Percentiles rank a stretch among this genome's conserved stretches.
Evolutionary conservation across 108 stramenopile genomes (phyloP).

Genomic region (Aurantiochytrium sp.): DNA sequence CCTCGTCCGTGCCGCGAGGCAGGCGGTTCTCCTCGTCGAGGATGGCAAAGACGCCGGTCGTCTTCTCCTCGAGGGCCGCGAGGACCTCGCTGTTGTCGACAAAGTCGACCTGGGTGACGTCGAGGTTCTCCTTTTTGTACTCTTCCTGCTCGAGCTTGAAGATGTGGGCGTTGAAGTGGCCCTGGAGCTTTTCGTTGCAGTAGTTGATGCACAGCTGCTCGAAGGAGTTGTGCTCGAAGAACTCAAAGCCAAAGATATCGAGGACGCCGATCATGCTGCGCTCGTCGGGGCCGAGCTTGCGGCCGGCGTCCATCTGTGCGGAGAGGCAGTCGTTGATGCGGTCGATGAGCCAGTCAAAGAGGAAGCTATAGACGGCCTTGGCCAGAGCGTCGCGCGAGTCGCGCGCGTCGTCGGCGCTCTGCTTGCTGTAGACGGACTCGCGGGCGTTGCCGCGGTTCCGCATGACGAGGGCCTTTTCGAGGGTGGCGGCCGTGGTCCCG

Average conservation of each 20-base stretch:
- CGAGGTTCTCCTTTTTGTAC: slow-evolving; percentile 36
- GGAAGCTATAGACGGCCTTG: slow-evolving; percentile 55
- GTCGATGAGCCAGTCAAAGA: slow-evolving; percentile 60
- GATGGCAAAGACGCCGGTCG: slow-evolving; percentile 36
- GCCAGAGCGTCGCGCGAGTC: slow-evolving; percentile 60
- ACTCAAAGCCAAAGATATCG: slow-evolving; percentile 54
- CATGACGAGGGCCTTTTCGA: slow-evolving; percentile 40
- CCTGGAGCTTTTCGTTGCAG: slow-evolving; percentile 50
- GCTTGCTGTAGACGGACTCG: slow-evolving; percentile 34
- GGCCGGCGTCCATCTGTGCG: not conserved
- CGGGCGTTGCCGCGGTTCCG: not conserved
- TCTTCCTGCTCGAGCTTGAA: slow-evolving; percentile 38
- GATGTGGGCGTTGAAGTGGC: slow-evolving; percentile 45
- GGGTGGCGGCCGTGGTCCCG: slow-evolving; percentile 33
- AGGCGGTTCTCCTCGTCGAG: slow-evolving; percentile 42
- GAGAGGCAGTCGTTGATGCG: slow-evolving; percentile 47
- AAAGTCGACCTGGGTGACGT: not conserved
- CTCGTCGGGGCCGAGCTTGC: not conserved
- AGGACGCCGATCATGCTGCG: slow-evolving; percentile 40
- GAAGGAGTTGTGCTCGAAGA: slow-evolving; percentile 44
- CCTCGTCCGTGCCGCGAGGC: slow-evolving; percentile 37
- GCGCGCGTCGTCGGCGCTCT: slow-evolving; percentile 43
- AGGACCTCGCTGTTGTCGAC: slow-evolving; percentile 43
- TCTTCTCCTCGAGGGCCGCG: slow-evolving; percentile 30
- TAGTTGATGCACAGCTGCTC: slow-evolving; percentile 57